Percentiles rank a stretch among this genome's conserved stretches.
Evolutionary conservation across 345 rosid genomes (phyloP).

Genomic region (Raphanus raphanistrum): DNA sequence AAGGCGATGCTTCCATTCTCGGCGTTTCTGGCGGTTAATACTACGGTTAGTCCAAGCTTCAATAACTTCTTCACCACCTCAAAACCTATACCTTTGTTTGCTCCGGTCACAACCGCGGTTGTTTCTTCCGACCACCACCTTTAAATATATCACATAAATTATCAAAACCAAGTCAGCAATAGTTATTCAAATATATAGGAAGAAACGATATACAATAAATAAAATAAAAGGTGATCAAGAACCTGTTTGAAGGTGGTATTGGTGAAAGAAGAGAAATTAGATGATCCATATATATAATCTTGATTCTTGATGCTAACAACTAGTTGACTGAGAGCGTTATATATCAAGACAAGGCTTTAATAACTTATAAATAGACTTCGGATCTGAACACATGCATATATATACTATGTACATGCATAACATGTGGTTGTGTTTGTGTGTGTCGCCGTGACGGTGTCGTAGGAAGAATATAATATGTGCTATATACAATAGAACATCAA

Average conservation of each 20-base stretch:
- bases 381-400: slow-evolving; percentile 20
- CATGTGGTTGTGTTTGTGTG: slow-evolving; percentile 14
- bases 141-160: neutral
- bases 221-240: neutral
- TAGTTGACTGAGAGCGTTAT: slow-evolving; percentile 5
- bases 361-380: slow-evolving; percentile 7
- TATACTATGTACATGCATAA: neutral
- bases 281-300: slow-evolving; percentile 22
- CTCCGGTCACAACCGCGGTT: slow-evolving; percentile 80
- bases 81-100: slow-evolving; percentile 81
- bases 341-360: neutral
- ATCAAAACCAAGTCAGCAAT: neutral
- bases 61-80: slow-evolving; percentile 69
- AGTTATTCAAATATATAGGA: neutral
- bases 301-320: slow-evolving; percentile 18
- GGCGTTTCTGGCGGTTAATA: slow-evolving; percentile 70
- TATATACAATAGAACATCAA: neutral
- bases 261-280: slow-evolving; percentile 6
- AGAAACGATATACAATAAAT: neutral
- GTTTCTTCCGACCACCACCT: slow-evolving; percentile 86
- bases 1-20: slow-evolving; percentile 58
- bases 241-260: slow-evolving; percentile 22
- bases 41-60: slow-evolving; percentile 60
- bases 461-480: neutral
- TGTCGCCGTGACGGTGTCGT: neutral